Evolutionary conservation across 257 asterid species (phyloP).

Genomic region (Solanum phureja): DNA sequence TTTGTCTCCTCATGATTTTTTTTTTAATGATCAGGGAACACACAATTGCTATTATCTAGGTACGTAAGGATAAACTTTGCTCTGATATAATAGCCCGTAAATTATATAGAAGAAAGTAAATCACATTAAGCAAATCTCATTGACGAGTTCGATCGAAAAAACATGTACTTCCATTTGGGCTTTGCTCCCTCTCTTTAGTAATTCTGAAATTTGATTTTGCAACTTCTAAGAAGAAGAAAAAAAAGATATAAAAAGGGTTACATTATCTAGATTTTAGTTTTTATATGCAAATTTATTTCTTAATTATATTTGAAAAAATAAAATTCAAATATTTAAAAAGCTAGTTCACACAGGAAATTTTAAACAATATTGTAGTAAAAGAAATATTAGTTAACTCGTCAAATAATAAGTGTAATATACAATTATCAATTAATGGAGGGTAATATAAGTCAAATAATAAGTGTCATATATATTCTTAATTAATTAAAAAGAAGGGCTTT

Average conservation of each 20-base stretch:
- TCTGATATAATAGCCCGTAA: neutral
- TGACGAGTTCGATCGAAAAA: neutral
- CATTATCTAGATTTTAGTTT: neutral
- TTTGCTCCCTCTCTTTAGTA: too few species aligned
- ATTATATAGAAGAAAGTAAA: neutral
- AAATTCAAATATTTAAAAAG: neutral
- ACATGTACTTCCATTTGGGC: neutral
- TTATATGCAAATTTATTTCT: neutral
- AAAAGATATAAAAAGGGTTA: neutral
- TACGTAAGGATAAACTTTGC: neutral
- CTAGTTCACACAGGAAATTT: neutral
- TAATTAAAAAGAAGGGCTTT: too few species aligned
- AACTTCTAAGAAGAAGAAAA: neutral
- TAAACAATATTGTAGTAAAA: neutral
- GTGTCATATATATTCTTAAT: neutral
- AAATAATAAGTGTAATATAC: neutral
- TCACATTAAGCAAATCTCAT: neutral
- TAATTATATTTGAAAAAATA: neutral
- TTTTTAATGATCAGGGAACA: neutral
- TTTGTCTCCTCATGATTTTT: too few species aligned
- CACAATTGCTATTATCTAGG: neutral
- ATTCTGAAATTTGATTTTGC: neutral
- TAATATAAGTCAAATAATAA: neutral
- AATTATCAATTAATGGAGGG: neutral
- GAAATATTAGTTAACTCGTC: neutral